Base-by-base conservation (phyloP, 2,329 filamentous ascomycete species). In the Cladobotryum protrusum region DNA sequence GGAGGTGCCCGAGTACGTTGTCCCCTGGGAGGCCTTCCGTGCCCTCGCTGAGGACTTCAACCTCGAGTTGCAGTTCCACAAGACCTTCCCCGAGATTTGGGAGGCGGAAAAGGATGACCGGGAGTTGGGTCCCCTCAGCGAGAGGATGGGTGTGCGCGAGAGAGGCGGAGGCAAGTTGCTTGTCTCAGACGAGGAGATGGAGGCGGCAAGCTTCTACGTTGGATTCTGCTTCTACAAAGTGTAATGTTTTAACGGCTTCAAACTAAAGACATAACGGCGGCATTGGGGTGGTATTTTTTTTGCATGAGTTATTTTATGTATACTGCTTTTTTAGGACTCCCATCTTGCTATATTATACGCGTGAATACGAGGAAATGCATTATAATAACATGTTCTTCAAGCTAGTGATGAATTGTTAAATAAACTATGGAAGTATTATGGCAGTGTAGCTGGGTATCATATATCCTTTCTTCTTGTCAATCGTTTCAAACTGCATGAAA, bases 191-290 rank as follows among this genome's bases (percentile, higher is more conserved):
- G 87, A 95, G 64, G 93, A 99, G 73, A 86, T 95, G 79, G 91
- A 97, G 67, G 93, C 93, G 41, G 89, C 86, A 11, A 83, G 80
- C 60, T 95, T 97, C 63, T 97, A 97, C 63, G 81, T 95, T 60
- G 91, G 88, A 1, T 97, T 97, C 63, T 96, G 90, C 72, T 97
- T 97, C 69, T 95, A 96, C 71, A 96, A 96, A 74, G 89, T 95
- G 42, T 93, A 75, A 56, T 29, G 4, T 14, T 39, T 18, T n/a
- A 11, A 17, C 1, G 29, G 36, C 13, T 29, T 12, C n/a, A 33
- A n/a, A 29, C 24, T 9, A 4, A 29, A 9, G 6, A 29, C 24
- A 8, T 29, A 8, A 29, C 6, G 24, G 4, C 6, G 24, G 4
- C 5, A 11, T 5, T 14, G 18, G 14, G 32, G 33, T 29, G 13